Base-by-base conservation (phyloP, 2,329 filamentous ascomycete species). In the Nemania sp. region DNA sequence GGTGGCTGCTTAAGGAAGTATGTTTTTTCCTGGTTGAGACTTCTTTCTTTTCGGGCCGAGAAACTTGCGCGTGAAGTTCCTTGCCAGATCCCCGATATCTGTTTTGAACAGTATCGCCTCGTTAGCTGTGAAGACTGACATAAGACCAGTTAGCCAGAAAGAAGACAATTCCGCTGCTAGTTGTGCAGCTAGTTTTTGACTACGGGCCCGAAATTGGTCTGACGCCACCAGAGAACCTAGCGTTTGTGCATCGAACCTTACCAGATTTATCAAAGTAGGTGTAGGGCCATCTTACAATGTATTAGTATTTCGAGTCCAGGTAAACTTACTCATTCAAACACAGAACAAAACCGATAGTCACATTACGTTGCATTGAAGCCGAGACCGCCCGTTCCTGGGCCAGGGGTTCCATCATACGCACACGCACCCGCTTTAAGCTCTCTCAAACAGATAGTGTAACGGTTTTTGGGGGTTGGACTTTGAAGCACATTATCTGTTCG, bases 301-400 rank as follows among this genome's bases (percentile, higher is more conserved):
- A 52, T 42, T 58, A 40, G 47, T 39, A 50, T 18, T 39, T 53
- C 59, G 59, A 60, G 45, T 57, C 53, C 45, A 57, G 21, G 21
- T 59, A 66, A 64, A 54, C 64, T 68, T 62, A 60, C 56, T 53
- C 51, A 42, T 70, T 69, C 71, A 73, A 73, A 73, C 68, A 70
- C 69, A 67, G 64, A 65, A 29, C 25, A 4, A 29, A 66, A 63
- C 62, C 65, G 64, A 67, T 65, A 69, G 71, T 58, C 54, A 51
- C 59, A 57, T 74, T 69, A 73, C 71, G 74, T 74, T 69, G 73
- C 72, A 75, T 76, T 75, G 69, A 74, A 71, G 69, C 67, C 73
- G 70, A 73, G 70, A 68, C 73, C 68, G 71, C 72, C 74, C 67
- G 64, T 70, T 67, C 64, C 52, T 71, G 12, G 51, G 69, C 61